Conservation (phyloP, 192 early-diverging fungal species). For the Coemansia aciculifera region DNA sequence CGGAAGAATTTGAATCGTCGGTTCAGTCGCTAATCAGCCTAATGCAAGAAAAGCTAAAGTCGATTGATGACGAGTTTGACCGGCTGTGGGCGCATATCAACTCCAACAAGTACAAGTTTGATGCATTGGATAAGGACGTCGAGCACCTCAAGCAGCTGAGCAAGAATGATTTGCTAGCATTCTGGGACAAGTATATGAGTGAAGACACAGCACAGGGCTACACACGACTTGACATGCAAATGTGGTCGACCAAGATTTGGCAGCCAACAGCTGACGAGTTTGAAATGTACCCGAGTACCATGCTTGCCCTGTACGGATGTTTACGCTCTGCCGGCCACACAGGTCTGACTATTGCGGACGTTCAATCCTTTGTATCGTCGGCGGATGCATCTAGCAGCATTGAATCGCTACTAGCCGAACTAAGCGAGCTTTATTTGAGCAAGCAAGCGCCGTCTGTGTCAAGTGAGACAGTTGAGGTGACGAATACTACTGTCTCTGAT, state of each 20-base stretch:
- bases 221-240: not conserved
- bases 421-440: not conserved
- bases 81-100: slow-evolving; percentile 67
- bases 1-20: slow-evolving; percentile 61
- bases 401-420: not conserved
- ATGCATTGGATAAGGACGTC: slow-evolving; percentile 32
- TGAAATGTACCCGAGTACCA: not conserved
- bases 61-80: slow-evolving; percentile 63
- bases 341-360: not conserved
- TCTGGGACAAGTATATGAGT: slow-evolving; percentile 38
- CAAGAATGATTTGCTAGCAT: slow-evolving; percentile 29
- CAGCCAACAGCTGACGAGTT: not conserved
- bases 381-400: not conserved
- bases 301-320: not conserved
- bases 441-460: not conserved
- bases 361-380: not conserved
- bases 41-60: slow-evolving; percentile 67
- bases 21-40: slow-evolving; percentile 58
- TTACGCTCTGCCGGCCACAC: not conserved
- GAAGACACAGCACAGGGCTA: slow-evolving; percentile 17
- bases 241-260: not conserved
- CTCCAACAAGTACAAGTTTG: slow-evolving; percentile 73
- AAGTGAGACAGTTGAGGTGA: not conserved
- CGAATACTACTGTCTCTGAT: not conserved
- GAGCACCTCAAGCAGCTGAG: slow-evolving; percentile 10